A percentile compares a stretch with the other conserved stretches of the same genome.
phyloP scores from a whole-genome alignment of 768 basidiomycete species.

The Termitomyces bulborhizus region DNA sequence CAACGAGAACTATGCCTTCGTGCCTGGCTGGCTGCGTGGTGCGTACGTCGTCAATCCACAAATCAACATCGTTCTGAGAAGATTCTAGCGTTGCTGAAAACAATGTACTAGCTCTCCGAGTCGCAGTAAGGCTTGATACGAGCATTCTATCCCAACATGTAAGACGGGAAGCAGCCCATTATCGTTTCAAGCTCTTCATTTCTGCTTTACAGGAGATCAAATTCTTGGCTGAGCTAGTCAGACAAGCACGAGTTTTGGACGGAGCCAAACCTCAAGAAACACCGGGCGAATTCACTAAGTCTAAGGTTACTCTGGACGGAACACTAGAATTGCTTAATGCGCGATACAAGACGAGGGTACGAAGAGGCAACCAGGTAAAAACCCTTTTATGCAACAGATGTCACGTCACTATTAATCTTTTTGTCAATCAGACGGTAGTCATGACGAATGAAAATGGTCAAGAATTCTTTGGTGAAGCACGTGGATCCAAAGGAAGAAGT shows the following conservation, averaged over 20 bases:
- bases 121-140: conserved; percentile 16
- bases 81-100: conserved; percentile 19
- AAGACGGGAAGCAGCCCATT: background rate
- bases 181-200: background rate
- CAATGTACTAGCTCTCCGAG: conserved; percentile 1
- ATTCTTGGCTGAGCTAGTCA: conserved; percentile 23
- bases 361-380: conserved; percentile 28
- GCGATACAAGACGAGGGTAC: conserved; percentile 35
- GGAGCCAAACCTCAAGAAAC: conserved; percentile 24
- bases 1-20: conserved; percentile 25
- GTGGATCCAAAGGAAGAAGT: conserved; percentile 23
- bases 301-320: conserved; percentile 20
- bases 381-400: background rate
- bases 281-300: conserved; percentile 26
- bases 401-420: background rate
- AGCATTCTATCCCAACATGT: conserved; percentile 15
- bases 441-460: conserved; percentile 26
- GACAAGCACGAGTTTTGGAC: conserved; percentile 27
- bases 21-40: conserved; percentile 35
- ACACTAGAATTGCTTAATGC: conserved; percentile 27
- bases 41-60: conserved; percentile 1
- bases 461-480: conserved; percentile 25
- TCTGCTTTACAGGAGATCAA: conserved; percentile 21
- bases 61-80: background rate
- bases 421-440: conserved; percentile 18